Percentiles rank a stretch among this genome's conserved stretches.
These are phyloP conservation scores for Haplographium delicatum DNA, from an alignment of 495 filamentous ascomycete species.

Conservation along the genomic window DNA sequence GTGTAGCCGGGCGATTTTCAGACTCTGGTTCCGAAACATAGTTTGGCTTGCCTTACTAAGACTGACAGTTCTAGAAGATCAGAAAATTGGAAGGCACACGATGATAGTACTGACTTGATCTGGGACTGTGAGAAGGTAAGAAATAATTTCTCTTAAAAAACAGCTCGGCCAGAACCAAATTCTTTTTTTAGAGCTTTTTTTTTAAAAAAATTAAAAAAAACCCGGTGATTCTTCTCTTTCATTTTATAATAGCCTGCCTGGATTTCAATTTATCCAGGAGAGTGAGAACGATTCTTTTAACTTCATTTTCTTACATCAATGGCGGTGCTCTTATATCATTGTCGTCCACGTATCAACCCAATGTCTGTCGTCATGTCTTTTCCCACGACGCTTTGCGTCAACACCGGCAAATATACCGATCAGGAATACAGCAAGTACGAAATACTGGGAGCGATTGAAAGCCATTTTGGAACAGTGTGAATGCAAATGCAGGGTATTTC, in stretches of 20 bases:
- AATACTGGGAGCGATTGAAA: not conserved
- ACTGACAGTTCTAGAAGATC: too few relatives aligned
- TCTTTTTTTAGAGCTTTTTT: conserved; percentile 43
- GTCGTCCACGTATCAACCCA: conserved; percentile 64
- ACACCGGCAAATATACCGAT: not conserved
- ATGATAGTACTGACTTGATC: too few relatives aligned
- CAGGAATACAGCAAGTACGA: not conserved
- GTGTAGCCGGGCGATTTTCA: too few relatives aligned
- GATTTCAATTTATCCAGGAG: too few relatives aligned
- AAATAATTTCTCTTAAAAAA: conserved; percentile 60
- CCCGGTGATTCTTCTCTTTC: too few relatives aligned
- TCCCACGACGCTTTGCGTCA: not conserved
- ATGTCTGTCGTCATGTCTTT: conserved; percentile 33
- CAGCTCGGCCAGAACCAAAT: conserved; percentile 57
- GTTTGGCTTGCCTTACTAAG: too few relatives aligned
- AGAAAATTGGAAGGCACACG: too few relatives aligned
- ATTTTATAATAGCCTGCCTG: too few relatives aligned
- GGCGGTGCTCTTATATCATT: conserved; percentile 49
- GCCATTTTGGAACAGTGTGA: not conserved
- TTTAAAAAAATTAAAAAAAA: conserved; percentile 4
- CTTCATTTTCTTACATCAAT: not conserved
- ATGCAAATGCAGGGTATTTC: not conserved
- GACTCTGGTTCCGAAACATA: too few relatives aligned
- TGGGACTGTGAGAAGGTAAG: too few relatives aligned
- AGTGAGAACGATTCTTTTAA: too few relatives aligned